phyloP scores from a whole-genome alignment of 1,284 basidiomycete species.

The Leccinum subrobustum region DNA sequence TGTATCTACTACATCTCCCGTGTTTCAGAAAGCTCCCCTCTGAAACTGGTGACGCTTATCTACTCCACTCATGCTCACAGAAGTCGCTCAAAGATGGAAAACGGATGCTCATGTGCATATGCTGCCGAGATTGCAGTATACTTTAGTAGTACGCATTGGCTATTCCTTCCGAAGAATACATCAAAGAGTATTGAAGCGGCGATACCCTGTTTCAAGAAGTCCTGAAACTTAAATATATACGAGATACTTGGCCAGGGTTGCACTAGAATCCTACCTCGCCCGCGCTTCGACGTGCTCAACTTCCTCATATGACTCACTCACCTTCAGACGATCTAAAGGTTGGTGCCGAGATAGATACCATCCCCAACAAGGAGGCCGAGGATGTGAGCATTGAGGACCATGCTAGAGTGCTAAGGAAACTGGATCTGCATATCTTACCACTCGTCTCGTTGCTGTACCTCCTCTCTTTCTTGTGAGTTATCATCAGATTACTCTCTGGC shows the following conservation, averaged over 20 bases:
- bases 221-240: constrained; percentile 1
- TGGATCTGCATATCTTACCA: neutral
- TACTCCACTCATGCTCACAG: neutral
- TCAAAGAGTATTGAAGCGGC: neutral
- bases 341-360: neutral
- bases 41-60: neutral
- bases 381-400: neutral
- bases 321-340: neutral
- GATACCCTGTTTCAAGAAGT: constrained; percentile 10
- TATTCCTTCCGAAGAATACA: neutral
- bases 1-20: neutral
- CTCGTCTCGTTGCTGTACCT: neutral
- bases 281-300: neutral
- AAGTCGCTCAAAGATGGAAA: neutral
- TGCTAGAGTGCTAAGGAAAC: neutral
- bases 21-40: neutral
- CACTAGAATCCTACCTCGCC: neutral
- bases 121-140: neutral
- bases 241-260: neutral
- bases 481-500: neutral
- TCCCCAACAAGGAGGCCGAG: neutral
- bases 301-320: constrained; percentile 4
- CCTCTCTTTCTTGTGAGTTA: neutral
- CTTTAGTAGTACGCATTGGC: no score
- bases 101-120: neutral